These are phyloP conservation scores for Phaffia australis DNA, from an alignment of 768 basidiomycete species.

Conservation along the genomic window DNA sequence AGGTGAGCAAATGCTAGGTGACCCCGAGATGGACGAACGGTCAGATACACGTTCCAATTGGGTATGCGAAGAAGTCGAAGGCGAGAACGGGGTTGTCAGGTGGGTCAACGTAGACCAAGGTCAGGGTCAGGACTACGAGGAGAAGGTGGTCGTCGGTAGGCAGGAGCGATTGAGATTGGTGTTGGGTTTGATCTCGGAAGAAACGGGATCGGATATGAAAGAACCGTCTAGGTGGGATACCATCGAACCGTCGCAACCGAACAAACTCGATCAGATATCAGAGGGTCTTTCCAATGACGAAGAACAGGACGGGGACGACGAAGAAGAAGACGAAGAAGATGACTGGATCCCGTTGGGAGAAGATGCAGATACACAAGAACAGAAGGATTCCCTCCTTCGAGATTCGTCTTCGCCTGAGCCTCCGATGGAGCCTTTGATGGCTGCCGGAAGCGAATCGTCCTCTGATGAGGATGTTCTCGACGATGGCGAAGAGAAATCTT, in stretches of 20 bases:
- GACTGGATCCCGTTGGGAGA: conserved; percentile 14
- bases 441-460: background rate
- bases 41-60: background rate
- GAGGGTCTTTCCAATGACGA: background rate
- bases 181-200: background rate
- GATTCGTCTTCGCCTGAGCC: conserved; percentile 9
- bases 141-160: background rate
- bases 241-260: background rate
- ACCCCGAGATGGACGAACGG: background rate
- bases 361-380: background rate
- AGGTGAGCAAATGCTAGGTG: conserved; percentile 13
- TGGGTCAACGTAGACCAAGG: conserved; percentile 6
- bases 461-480: background rate
- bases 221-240: background rate
- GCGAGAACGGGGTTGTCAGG: conserved; percentile 5
- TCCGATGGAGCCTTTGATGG: background rate
- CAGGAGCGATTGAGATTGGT: background rate
- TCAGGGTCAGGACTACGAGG: background rate
- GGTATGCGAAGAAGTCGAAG: conserved; percentile 22
- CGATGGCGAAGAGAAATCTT: conserved; percentile 9
- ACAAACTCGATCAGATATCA: background rate
- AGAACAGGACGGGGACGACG: conserved; percentile 3
- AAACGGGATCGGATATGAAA: background rate
- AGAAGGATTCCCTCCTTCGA: background rate
- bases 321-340: conserved; percentile 8